phyloP scores from a whole-genome alignment of 2,329 filamentous ascomycete species.

The Orbilia brochopaga region DNA sequence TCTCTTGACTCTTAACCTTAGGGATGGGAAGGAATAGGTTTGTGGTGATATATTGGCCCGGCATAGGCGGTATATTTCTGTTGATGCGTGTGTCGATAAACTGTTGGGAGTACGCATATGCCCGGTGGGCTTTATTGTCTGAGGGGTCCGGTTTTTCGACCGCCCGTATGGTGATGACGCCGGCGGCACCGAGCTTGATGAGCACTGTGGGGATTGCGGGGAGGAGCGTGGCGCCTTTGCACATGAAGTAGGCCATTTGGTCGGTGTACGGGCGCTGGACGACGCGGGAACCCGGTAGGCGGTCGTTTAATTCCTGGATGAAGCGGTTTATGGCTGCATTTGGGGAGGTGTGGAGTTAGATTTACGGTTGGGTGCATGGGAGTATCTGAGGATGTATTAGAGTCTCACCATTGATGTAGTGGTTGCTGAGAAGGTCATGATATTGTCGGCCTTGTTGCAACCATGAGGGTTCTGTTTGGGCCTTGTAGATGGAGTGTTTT shows the following conservation, averaged over 20 bases:
- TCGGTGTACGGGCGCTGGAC: no score
- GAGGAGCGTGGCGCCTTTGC: slow-evolving; percentile 10
- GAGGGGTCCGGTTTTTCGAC: slow-evolving; percentile 16
- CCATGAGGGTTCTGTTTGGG: not conserved
- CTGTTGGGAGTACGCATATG: not conserved
- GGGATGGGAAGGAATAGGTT: slow-evolving; percentile 12
- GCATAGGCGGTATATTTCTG: not conserved
- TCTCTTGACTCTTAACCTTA: no score
- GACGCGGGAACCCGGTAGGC: no score
- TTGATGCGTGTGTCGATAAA: not conserved
- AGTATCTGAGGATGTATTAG: no score
- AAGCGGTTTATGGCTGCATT: not conserved
- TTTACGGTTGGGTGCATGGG: no score
- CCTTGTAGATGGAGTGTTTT: not conserved
- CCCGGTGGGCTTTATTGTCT: not conserved
- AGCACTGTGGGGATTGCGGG: slow-evolving; percentile 20
- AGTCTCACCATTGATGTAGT: no score
- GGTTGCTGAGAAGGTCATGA: not conserved
- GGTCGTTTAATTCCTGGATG: not conserved
- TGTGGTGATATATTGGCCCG: not conserved
- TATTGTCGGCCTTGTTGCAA: not conserved
- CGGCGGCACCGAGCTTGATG: slow-evolving; percentile 26
- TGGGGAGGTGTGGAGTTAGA: no score
- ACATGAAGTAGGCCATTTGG: not conserved
- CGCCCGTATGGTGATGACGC: slow-evolving; percentile 23